Percentiles rank a stretch among this genome's conserved stretches.
Conservation (phyloP, 2,329 filamentous ascomycete genomes). For the Aphanocladium album region DNA sequence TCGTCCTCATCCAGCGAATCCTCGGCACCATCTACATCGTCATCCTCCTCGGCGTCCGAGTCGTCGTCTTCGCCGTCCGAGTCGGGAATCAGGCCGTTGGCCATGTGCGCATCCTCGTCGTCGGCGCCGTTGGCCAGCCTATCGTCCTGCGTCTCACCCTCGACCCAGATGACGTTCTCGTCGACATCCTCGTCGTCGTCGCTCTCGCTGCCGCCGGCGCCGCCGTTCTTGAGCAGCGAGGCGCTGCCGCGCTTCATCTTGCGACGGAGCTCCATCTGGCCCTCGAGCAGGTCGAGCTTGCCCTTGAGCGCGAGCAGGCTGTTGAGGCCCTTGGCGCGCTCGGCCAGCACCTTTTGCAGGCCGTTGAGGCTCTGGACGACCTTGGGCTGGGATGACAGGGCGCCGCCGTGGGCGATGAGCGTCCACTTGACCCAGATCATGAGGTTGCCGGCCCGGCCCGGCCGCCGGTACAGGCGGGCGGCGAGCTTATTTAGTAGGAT, state of each 20-base stretch:
- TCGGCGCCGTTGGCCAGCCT: constrained; percentile 25
- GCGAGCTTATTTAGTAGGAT: constrained; percentile 77
- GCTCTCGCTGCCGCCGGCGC: constrained; percentile 29
- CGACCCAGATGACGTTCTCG: constrained; percentile 79
- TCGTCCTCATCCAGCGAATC: constrained; percentile 54
- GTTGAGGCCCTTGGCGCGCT: constrained; percentile 75
- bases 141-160: constrained; percentile 65
- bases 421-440: constrained; percentile 98
- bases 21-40: constrained; percentile 42
- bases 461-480: constrained; percentile 78
- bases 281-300: constrained; percentile 89
- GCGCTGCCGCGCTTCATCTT: constrained; percentile 52
- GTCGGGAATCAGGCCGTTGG: constrained; percentile 52
- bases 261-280: constrained; percentile 77
- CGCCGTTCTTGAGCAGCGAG: constrained; percentile 36
- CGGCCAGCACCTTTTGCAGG: constrained; percentile 80
- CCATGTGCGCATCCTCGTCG: constrained; percentile 39
- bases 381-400: constrained; percentile 80
- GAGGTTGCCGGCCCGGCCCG: constrained; percentile 82
- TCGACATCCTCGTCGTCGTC: constrained; percentile 53
- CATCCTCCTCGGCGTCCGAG: constrained; percentile 38
- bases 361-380: constrained; percentile 71
- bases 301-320: constrained; percentile 86
- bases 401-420: constrained; percentile 84
- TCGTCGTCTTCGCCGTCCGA: constrained; percentile 56